phyloP scores from a whole-genome alignment of 345 rosid genomes.

The Angophora floribunda region DNA sequence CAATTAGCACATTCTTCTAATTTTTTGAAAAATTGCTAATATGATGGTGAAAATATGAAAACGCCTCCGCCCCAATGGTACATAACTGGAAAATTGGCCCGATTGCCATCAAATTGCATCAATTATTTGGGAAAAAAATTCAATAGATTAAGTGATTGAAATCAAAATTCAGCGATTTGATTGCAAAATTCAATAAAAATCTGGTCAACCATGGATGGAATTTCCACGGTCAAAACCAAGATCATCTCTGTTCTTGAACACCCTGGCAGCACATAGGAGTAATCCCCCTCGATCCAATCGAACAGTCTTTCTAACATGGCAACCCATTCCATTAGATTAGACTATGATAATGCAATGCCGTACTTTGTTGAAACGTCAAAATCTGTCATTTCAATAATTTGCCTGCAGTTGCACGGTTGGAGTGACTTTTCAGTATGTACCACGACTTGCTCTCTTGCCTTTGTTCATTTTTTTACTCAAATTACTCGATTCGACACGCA shows the following conservation, averaged over 20 bases:
- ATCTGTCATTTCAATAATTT: background rate
- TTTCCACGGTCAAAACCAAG: background rate
- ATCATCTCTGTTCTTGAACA: background rate
- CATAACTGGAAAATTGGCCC: background rate
- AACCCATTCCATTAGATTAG: background rate
- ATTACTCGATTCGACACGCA: background rate
- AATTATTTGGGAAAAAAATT: background rate
- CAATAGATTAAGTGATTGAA: fast-evolving
- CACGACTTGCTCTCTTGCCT: background rate
- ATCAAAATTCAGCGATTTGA: background rate
- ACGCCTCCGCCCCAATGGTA: background rate
- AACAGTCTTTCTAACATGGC: background rate
- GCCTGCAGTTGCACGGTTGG: background rate
- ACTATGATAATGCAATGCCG: background rate
- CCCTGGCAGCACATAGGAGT: background rate
- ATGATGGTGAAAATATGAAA: background rate
- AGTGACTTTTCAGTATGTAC: background rate
- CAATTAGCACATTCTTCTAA: too few species aligned
- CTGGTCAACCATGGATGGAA: background rate
- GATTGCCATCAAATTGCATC: background rate
- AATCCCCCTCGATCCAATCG: background rate
- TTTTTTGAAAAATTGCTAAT: background rate
- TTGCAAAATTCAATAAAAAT: background rate
- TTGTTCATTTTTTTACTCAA: background rate
- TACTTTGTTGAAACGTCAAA: background rate